Base-by-base conservation (phyloP, 169 alveolate species). In the Eimeria falciformis region DNA sequence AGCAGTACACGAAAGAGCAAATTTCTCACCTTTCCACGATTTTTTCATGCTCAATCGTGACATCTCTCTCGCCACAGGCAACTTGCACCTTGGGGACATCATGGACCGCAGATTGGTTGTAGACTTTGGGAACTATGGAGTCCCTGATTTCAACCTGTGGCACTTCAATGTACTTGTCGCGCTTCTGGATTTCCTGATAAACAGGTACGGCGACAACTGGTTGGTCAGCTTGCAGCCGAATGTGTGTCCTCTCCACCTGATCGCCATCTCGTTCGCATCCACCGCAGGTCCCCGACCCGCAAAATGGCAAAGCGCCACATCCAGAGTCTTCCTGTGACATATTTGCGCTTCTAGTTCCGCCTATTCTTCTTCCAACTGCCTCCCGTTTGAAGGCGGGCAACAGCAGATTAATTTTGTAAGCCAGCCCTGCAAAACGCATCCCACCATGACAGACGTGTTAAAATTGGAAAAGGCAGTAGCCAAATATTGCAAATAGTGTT, bases 151-250 rank as follows among this genome's bases (percentile, higher is more conserved):
- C 96, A 66, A 95, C 96, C 43, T 95, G 96, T 23, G 96, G 96
- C 18, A 95, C 95, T 81, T 96, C 98, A n/a, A 96, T 94, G 79
- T 94, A 95, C 89, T 94, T 95, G 78, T 96, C 98, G 69, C 98
- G 91, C 82, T 95, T 93, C 91, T 95, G 96, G 77, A 95, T 95
- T 71, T 96, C 98, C 81, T 96, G 98, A 69, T 95, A 96, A 6
- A 96, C 97, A 53, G 98, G 98, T 50, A 96, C 96, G 68, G 95
- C 94, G 91, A 96, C 95, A 47, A 96, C 95, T 23, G 98, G 97
- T 83, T 96, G 98, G 90, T 96, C 98, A 47, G 96, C 98, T 77
- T 96, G 95, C 66, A 96, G 89, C 23, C 96, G 69, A 18, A 90
- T 75, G 40, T 90, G 85, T 4, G 86, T 71, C 53, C 93, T 40